phyloP scores from a whole-genome alignment of 208 protist species.

The Crithidia sp. region DNA sequence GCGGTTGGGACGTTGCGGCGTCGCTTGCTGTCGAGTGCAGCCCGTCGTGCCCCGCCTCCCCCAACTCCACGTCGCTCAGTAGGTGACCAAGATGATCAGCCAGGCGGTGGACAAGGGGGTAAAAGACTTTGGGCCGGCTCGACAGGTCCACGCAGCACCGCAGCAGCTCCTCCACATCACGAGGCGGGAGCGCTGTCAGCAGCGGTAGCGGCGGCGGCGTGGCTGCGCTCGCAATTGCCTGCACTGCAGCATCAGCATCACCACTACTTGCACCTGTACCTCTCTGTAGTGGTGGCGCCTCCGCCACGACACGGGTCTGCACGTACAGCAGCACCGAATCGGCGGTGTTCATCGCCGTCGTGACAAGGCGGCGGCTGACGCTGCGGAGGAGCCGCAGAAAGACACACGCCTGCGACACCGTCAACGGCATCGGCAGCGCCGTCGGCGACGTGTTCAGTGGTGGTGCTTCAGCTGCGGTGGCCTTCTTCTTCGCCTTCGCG shows the following conservation, averaged over 20 bases:
- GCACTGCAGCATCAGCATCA: not conserved
- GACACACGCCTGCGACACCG: constrained; percentile 27
- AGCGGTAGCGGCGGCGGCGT: constrained; percentile 1
- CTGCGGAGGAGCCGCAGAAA: constrained; percentile 36
- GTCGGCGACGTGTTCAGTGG: not conserved
- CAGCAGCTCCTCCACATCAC: constrained; percentile 33
- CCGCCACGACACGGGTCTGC: constrained; percentile 6
- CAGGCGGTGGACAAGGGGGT: constrained; percentile 8
- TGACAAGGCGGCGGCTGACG: constrained; percentile 17
- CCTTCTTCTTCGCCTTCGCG: not conserved
- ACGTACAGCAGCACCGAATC: constrained; percentile 42
- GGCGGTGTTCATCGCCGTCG: constrained; percentile 33
- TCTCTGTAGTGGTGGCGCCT: not conserved
- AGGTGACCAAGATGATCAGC: constrained; percentile 19
- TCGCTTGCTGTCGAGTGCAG: too few relatives aligned
- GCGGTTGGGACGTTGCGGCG: not conserved
- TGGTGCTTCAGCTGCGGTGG: not conserved
- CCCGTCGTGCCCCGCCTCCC: not conserved
- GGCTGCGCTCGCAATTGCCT: not conserved
- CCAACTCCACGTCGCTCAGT: not conserved
- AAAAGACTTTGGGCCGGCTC: constrained; percentile 28
- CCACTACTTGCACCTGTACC: not conserved
- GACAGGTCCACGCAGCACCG: constrained; percentile 43
- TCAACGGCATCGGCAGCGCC: constrained; percentile 20
- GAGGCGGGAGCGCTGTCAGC: constrained; percentile 14